Base-by-base conservation (phyloP, 306 rosid genomes). In the Lathyrus aphaca region DNA sequence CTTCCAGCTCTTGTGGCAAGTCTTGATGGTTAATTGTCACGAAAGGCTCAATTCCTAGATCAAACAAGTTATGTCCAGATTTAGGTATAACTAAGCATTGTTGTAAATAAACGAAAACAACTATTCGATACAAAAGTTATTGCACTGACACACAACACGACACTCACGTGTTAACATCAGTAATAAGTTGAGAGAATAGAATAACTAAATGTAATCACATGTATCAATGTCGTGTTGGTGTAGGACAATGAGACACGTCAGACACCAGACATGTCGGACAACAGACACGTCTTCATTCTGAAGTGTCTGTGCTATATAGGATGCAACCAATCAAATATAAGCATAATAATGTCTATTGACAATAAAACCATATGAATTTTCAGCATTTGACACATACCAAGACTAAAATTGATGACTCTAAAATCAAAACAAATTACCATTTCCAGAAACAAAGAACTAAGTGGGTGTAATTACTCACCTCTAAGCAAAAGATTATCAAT, bases 1-100 rank as follows among this genome's bases (percentile, higher is more conserved):
- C 73, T 56, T 86, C 83, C 21, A 86, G 54, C 77, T 81, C 91
- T 9, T 62, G 72, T 6, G 91, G 91, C 23, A 83, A 21, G 71
- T 86, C 91, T 15, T 73, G 48, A 77, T 86, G 91, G 63, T 86
- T 81, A 29, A 86, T 76, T 21, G 91, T 81, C 74, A 86, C 85
- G 55, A 81, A 83, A 21, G 89, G 89, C 54, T 84, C 80, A 44
- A 87, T 80, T 27, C 92, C 92, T 84, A 82, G 57, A 80, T 72
- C 60, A 51, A 61, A 21, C 58, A 64, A 38, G 27, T 53, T 74
- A 45, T 64, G 16, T 48, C 53, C 71, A 69, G 37, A 73, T 32
- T 68, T 61, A 72, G 72, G 27, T 44, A 23, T 17, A 78, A 38
- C 3, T 29, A 67, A 39, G 6, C 17, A 42, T 18, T 14, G 23